Evolutionary conservation across 116 monocot species (phyloP), one percentile per base, ranked within the genome.

Genomic region (Cymodocea nodosa): DNA sequence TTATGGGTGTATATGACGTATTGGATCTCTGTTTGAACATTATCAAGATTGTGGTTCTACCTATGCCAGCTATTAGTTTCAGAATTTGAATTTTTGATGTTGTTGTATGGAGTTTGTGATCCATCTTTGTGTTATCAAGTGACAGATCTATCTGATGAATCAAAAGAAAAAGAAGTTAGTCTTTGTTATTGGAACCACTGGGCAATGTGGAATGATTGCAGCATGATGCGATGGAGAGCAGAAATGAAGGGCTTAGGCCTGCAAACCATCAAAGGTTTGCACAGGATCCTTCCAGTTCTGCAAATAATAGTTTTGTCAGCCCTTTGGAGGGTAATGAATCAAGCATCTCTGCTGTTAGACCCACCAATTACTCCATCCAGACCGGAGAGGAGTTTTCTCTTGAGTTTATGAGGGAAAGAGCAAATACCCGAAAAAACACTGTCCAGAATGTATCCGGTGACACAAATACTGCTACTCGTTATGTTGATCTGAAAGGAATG

Each of bases 341-440:
- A 23, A 54, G 69, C 65, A 57, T 71, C 4, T 15, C 23, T 64
- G 15, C 40, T 70, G 25, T 53, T 51, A 83, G 79, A 56, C 87
- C 84, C 64, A 81, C 85, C 15, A 98, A 98, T 75, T 98, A 66
- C 49, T 92, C 92, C 65, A 91, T 91, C 67, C 90, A 85, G 65
- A 98, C 97, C 13, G 97, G 97, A 37, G 97, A 98, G 70, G 97
- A 98, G 62, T 98, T 98, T 80, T 64, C 97, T 59, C 68, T 97
- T 73, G 92, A 98, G 62, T 98, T 98, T 66, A 88, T 66, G 66
- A 52, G 53, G 7, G 66, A 97, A 57, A 77, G 97, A 39, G 82
- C 78, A 56, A 74, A 79, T 51, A 52, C 91, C 48, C 85, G 75
- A 49, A 98, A 88, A 60, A 57, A 72, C 11, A 70, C 80, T 36